These are phyloP conservation scores for Ophiostoma perfectum DNA, from an alignment of 2,329 filamentous ascomycete species.

Conservation along the genomic window DNA sequence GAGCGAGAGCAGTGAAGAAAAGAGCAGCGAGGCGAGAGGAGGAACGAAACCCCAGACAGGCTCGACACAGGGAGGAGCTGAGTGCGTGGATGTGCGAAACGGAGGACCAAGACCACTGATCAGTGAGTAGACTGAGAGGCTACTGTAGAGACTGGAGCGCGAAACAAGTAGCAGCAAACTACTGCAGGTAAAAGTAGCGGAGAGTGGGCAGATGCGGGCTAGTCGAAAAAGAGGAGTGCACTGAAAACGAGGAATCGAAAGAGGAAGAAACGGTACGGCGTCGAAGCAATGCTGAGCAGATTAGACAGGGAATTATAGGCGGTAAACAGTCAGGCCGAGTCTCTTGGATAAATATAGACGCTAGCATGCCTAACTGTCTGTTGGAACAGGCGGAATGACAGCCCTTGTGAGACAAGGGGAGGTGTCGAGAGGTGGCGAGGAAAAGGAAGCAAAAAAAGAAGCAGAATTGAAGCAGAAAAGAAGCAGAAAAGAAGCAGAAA, in stretches of 20 bases:
- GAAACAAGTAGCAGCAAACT: neutral
- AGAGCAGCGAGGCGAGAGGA: neutral
- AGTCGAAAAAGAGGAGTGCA: neutral
- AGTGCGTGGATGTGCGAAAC: neutral
- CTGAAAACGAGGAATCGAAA: neutral
- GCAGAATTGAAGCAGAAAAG: neutral
- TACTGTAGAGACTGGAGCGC: neutral
- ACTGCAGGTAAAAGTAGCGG: constrained; percentile 7
- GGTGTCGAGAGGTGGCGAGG: neutral
- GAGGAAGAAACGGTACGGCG: neutral
- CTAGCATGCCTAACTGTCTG: neutral
- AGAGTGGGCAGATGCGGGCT: neutral
- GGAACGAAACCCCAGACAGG: neutral
- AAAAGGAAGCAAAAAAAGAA: neutral
- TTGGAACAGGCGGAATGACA: neutral
- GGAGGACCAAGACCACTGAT: neutral
- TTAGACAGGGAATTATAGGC: no score
- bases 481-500: neutral
- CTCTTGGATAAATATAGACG: neutral
- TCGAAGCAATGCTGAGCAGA: neutral
- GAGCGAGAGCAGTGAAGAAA: neutral
- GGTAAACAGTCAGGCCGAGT: no score
- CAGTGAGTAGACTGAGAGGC: neutral
- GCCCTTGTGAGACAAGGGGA: neutral
- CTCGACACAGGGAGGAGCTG: neutral